Percentiles rank a stretch among this genome's conserved stretches.
These are phyloP conservation scores for Prunus fruticosa DNA, from an alignment of 306 rosid genomes.

Conservation along the genomic window DNA sequence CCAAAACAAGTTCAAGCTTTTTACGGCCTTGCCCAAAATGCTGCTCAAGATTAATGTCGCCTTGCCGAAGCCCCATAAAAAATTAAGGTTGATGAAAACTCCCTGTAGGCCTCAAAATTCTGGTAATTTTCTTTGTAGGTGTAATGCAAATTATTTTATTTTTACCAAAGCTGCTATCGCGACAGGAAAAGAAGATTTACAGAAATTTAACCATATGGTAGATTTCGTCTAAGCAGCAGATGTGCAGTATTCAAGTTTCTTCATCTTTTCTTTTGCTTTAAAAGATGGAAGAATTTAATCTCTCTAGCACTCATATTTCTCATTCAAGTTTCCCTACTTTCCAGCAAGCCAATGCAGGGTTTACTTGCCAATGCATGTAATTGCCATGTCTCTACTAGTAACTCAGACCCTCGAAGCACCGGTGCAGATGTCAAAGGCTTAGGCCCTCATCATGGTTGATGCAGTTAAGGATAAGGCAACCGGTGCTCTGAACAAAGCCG, in stretches of 20 bases:
- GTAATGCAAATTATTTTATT: too few relatives aligned
- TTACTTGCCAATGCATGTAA: background rate
- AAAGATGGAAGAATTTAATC: constrained; percentile 26
- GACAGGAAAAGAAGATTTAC: too few relatives aligned
- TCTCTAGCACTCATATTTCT: constrained; percentile 7
- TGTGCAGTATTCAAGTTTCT: background rate
- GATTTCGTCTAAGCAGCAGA: background rate
- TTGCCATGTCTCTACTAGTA: constrained; percentile 37
- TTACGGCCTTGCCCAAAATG: too few relatives aligned
- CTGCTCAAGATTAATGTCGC: too few relatives aligned
- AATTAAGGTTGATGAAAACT: too few relatives aligned
- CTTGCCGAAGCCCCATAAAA: too few relatives aligned
- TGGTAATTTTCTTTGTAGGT: too few relatives aligned
- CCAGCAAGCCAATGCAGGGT: constrained; percentile 31
- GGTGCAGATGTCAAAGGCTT: constrained; percentile 33
- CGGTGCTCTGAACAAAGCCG: background rate
- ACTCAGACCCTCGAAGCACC: constrained; percentile 40
- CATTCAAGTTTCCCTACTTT: constrained; percentile 23
- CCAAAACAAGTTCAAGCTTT: too few relatives aligned
- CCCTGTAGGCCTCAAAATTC: too few relatives aligned
- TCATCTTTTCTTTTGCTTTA: background rate
- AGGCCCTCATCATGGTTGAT: constrained; percentile 32
- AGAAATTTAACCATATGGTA: too few relatives aligned
- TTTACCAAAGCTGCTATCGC: too few relatives aligned
- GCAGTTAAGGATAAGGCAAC: constrained; percentile 18